phyloP scores from a whole-genome alignment of 2,329 filamentous ascomycete genomes.

The Claviceps pusilla region DNA sequence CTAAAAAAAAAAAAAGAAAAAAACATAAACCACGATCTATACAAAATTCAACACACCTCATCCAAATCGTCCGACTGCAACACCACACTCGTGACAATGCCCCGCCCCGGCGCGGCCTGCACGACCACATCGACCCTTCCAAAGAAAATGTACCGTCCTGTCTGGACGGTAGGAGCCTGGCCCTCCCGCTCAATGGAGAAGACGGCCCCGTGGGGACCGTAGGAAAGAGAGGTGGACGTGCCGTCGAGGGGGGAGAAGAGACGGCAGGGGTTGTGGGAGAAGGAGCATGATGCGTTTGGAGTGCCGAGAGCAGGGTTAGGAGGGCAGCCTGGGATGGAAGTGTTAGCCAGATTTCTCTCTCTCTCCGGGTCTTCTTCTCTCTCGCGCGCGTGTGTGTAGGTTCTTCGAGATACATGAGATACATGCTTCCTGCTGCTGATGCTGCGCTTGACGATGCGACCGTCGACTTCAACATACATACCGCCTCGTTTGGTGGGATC shows the following conservation, averaged over 20 bases:
- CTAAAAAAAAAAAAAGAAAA: too few species aligned
- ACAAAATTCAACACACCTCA: neutral
- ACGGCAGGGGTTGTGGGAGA: slow-evolving; percentile 45
- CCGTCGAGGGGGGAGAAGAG: slow-evolving; percentile 13
- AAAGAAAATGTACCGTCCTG: slow-evolving; percentile 74
- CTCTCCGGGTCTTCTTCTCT: too few species aligned
- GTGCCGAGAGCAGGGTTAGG: slow-evolving; percentile 52
- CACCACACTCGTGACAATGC: slow-evolving; percentile 64
- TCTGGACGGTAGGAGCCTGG: slow-evolving; percentile 47
- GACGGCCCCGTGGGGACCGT: slow-evolving; percentile 16
- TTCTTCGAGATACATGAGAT: too few species aligned
- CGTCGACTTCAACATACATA: neutral
- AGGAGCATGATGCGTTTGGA: slow-evolving; percentile 43
- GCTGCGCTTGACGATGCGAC: too few species aligned
- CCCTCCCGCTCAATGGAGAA: slow-evolving; percentile 41
- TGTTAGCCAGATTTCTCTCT: too few species aligned
- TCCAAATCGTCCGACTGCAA: slow-evolving; percentile 51
- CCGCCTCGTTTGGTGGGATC: neutral
- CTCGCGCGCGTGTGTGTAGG: too few species aligned
- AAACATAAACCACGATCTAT: too few species aligned
- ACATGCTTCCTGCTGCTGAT: too few species aligned
- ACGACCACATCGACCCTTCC: slow-evolving; percentile 56
- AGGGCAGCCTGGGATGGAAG: slow-evolving; percentile 31
- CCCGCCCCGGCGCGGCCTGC: slow-evolving; percentile 55
- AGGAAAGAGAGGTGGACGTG: slow-evolving; percentile 10